Evolutionary conservation across 768 basidiomycete species (phyloP).

Genomic region (Hericium coralloides): DNA sequence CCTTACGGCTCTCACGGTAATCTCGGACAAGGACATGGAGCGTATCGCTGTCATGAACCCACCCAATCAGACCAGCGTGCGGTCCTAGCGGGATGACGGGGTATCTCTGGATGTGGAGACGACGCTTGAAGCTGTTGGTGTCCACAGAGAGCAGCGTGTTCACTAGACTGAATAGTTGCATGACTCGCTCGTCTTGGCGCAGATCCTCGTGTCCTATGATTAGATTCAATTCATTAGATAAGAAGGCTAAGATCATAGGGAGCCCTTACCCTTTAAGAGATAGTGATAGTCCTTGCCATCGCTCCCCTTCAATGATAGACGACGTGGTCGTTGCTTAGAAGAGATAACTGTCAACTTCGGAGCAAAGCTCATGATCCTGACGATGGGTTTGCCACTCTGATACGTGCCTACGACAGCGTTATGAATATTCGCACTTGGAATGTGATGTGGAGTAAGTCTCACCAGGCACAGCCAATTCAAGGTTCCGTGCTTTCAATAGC

Average conservation of each 20-base stretch:
- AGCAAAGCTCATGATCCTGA: constrained; percentile 77
- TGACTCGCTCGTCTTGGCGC: constrained; percentile 97
- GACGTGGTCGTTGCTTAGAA: constrained; percentile 93
- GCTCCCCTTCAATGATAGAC: constrained; percentile 76
- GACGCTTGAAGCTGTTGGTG: constrained; percentile 91
- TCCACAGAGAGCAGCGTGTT: constrained; percentile 92
- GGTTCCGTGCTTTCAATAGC: constrained; percentile 77
- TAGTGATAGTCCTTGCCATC: constrained; percentile 95
- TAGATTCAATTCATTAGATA: neutral
- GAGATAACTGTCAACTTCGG: constrained; percentile 89
- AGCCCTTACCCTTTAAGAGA: constrained; percentile 65
- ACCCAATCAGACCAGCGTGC: constrained; percentile 88
- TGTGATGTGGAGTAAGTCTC: constrained; percentile 5
- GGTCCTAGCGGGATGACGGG: constrained; percentile 93
- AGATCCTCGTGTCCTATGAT: constrained; percentile 89
- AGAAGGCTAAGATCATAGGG: neutral
- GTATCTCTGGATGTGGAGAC: constrained; percentile 88
- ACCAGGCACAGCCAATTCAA: constrained; percentile 97
- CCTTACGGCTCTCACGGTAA: constrained; percentile 93
- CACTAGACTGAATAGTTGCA: constrained; percentile 97
- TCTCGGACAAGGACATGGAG: constrained; percentile 93
- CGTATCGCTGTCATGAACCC: constrained; percentile 95
- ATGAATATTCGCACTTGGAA: too few species aligned
- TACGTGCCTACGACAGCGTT: constrained; percentile 61
- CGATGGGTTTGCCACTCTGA: constrained; percentile 75